Conservation (phyloP, 352 stramenopile genomes). For the Phytophthora pseudosyringae region DNA sequence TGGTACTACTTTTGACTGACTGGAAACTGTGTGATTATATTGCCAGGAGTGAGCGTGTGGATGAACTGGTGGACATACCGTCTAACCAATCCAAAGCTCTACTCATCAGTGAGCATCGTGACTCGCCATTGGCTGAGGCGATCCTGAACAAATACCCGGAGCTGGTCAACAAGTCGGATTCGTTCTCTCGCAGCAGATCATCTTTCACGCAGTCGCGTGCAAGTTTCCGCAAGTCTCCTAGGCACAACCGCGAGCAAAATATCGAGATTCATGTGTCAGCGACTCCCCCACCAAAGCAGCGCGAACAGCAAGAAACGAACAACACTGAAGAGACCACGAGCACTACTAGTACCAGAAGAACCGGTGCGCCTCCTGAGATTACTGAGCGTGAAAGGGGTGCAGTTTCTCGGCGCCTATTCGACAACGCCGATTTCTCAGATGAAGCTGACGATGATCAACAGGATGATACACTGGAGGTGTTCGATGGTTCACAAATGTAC, state of each 20-base stretch:
- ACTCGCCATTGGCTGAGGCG: conserved; percentile 46
- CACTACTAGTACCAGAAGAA: background rate
- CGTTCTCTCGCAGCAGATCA: conserved; percentile 15
- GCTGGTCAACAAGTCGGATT: conserved; percentile 34
- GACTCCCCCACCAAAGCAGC: conserved; percentile 30
- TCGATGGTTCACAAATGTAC: conserved; percentile 39
- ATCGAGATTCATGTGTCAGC: conserved; percentile 44
- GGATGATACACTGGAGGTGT: conserved; percentile 2
- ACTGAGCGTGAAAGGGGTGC: conserved; percentile 3
- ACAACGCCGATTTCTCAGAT: conserved; percentile 10
- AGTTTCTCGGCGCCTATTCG: conserved; percentile 21
- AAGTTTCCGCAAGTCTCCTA: conserved; percentile 35
- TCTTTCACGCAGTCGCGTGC: conserved; percentile 28
- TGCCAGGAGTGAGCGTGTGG: conserved; percentile 53
- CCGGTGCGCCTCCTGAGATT: background rate
- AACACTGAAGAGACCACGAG: background rate
- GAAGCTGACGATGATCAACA: conserved; percentile 12
- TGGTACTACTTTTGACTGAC: conserved; percentile 4
- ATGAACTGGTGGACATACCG: conserved; percentile 57
- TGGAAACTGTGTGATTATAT: background rate
- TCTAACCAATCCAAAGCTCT: conserved; percentile 42
- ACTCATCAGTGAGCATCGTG: conserved; percentile 57
- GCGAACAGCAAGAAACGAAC: background rate
- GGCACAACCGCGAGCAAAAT: conserved; percentile 26
- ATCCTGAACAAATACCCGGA: conserved; percentile 53